Conservation (phyloP, 257 asterid species). For the Gentiana dahurica region DNA sequence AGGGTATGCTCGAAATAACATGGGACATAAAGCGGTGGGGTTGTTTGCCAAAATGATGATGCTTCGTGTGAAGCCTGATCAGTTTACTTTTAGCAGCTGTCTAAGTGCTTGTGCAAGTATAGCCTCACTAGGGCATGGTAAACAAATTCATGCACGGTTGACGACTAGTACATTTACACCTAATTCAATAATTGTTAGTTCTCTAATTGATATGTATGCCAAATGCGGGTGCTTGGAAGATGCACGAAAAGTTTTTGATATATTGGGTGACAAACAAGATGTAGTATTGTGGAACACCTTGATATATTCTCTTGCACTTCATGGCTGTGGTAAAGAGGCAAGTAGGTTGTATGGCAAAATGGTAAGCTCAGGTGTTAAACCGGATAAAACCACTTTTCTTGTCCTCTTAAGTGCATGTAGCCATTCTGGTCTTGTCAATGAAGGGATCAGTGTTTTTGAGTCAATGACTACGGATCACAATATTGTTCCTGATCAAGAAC, state of each 20-base stretch:
- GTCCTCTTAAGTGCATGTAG: conserved; percentile 57
- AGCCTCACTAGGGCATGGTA: conserved; percentile 35
- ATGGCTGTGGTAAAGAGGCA: conserved; percentile 52
- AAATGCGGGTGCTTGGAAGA: conserved; percentile 47
- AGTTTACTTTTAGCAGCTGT: conserved; percentile 48
- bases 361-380: conserved; percentile 46
- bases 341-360: conserved; percentile 29
- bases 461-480: conserved; percentile 32
- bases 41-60: conserved; percentile 36
- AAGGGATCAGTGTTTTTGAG: conserved; percentile 42
- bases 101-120: conserved; percentile 54
- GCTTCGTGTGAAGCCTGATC: conserved; percentile 44
- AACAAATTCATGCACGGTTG: conserved; percentile 56
- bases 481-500: conserved; percentile 43
- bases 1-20: conserved; percentile 46
- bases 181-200: conserved; percentile 42
- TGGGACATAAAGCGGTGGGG: conserved; percentile 36
- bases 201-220: conserved; percentile 69
- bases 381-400: conserved; percentile 44
- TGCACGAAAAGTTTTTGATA: conserved; percentile 37
- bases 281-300: conserved; percentile 58
- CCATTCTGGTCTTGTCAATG: conserved; percentile 43
- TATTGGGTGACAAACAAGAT: conserved; percentile 30
- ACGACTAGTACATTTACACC: conserved; percentile 36
- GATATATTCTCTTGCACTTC: conserved; percentile 53